Percentiles rank a stretch among this genome's conserved stretches.
These are phyloP conservation scores for Cucurbitaria berberidis DNA, from an alignment of 2,329 filamentous ascomycete genomes.

Conservation along the genomic window DNA sequence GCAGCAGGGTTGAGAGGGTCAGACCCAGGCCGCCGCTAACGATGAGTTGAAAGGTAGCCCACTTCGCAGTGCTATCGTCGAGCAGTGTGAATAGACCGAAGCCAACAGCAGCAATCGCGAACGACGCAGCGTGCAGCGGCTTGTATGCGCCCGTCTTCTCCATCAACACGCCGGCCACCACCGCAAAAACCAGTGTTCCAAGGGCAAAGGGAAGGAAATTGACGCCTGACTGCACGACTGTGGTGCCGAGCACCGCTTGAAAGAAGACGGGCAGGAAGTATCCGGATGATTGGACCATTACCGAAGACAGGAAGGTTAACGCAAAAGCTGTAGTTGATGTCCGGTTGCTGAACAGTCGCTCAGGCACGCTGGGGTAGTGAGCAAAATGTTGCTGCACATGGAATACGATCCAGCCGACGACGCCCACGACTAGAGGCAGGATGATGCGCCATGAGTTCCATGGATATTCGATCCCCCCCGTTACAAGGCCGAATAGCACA, in stretches of 20 bases:
- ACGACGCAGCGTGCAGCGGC: constrained; percentile 6
- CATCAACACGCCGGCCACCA: constrained; percentile 7
- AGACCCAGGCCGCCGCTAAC: constrained; percentile 33
- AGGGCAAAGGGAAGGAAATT: constrained; percentile 11
- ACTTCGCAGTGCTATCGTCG: not conserved
- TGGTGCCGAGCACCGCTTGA: constrained; percentile 7
- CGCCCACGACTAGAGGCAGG: constrained; percentile 53
- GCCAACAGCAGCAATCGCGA: not conserved
- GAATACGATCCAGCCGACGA: constrained; percentile 46
- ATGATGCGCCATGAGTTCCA: constrained; percentile 53
- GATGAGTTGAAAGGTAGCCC: constrained; percentile 12
- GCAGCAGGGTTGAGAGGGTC: constrained; percentile 52
- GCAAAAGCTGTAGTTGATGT: constrained; percentile 12
- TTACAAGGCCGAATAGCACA: constrained; percentile 52
- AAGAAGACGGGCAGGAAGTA: constrained; percentile 24
- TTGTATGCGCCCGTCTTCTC: constrained; percentile 33
- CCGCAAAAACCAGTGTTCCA: not conserved
- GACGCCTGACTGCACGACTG: constrained; percentile 9
- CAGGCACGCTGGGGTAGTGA: constrained; percentile 7
- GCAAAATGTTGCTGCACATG: constrained; percentile 45
- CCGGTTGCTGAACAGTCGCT: constrained; percentile 18
- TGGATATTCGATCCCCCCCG: constrained; percentile 49
- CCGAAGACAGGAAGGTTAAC: constrained; percentile 9
- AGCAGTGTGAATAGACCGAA: not conserved
- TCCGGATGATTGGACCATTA: constrained; percentile 6